Percentiles rank a stretch among this genome's conserved stretches.
phyloP scores from a whole-genome alignment of 106 monocot genomes.

The Cymbidium sinense region DNA sequence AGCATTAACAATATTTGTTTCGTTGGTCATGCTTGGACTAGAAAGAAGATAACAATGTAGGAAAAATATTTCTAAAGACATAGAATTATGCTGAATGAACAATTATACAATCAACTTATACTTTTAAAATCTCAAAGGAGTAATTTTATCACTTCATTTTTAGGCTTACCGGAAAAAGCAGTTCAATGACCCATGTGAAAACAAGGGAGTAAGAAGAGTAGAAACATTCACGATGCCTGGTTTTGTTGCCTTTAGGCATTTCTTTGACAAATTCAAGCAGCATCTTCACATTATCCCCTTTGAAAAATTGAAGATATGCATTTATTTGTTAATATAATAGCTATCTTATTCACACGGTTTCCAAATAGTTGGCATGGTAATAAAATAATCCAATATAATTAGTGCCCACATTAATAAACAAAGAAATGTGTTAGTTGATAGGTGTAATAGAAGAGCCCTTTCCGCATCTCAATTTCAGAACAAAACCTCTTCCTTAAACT shows the following conservation, averaged over 20 bases:
- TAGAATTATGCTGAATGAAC: no score
- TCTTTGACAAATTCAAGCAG: conserved; percentile 51
- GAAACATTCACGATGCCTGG: conserved; percentile 27
- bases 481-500: no score
- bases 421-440: no score
- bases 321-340: conserved; percentile 22
- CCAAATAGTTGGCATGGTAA: background rate
- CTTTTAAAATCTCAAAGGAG: conserved; percentile 19
- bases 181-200: conserved; percentile 59
- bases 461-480: no score
- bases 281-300: conserved; percentile 29
- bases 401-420: background rate
- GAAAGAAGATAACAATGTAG: no score
- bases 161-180: no score
- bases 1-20: background rate
- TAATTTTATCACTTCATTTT: no score
- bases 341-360: background rate
- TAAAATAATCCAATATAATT: background rate
- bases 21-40: no score
- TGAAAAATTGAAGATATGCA: conserved; percentile 42
- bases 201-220: conserved; percentile 40
- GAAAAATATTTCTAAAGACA: no score
- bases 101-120: no score
- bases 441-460: no score
- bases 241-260: conserved; percentile 53